These are phyloP conservation scores for Cercophora newfieldiana DNA, from an alignment of 495 filamentous ascomycete genomes.

Conservation along the genomic window DNA sequence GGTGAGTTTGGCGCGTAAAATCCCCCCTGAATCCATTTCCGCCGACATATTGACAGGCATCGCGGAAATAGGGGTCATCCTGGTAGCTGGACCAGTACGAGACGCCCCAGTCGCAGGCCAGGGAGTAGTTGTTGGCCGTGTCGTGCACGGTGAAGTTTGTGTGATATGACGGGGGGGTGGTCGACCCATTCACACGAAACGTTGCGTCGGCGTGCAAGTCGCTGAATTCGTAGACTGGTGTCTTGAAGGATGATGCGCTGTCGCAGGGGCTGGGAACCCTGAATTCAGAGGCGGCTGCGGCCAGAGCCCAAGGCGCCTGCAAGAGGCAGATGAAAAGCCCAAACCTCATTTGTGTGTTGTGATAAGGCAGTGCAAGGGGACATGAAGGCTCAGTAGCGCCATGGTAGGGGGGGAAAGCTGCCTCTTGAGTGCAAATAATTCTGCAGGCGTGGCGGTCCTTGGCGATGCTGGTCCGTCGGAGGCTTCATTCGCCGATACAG, in stretches of 20 bases:
- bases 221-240: background rate
- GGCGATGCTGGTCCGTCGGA: too few species aligned
- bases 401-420: background rate
- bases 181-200: background rate
- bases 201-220: background rate
- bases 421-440: background rate
- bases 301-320: background rate
- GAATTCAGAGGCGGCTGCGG: background rate
- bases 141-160: background rate
- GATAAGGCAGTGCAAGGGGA: background rate
- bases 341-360: background rate
- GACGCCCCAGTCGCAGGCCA: background rate
- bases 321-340: background rate
- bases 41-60: background rate
- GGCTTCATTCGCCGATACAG: too few species aligned
- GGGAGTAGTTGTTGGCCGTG: background rate
- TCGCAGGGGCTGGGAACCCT: background rate
- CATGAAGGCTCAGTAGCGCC: background rate
- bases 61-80: background rate
- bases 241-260: background rate
- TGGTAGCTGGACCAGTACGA: background rate
- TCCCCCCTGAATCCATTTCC: background rate
- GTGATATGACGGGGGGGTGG: background rate
- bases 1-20: background rate
- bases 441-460: too few species aligned